These are phyloP conservation scores for Papiliotrema nemorosa DNA, from an alignment of 1,284 basidiomycete genomes.

Conservation along the genomic window DNA sequence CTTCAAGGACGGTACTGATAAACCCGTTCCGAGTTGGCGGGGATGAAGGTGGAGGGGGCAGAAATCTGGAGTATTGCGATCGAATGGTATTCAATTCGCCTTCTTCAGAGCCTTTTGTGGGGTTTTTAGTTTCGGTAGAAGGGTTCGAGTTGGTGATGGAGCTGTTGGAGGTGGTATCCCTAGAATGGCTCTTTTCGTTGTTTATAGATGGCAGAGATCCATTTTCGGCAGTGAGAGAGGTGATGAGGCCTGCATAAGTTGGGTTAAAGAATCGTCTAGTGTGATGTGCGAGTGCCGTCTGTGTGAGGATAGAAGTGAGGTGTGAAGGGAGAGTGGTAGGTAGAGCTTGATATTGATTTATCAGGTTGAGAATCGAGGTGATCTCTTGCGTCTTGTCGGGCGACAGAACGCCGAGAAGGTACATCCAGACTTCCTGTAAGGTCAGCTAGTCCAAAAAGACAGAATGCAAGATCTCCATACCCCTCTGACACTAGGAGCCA, in stretches of 20 bases:
- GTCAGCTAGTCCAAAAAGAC: too few relatives aligned
- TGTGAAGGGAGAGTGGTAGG: constrained; percentile 29
- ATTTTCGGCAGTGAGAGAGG: constrained; percentile 37
- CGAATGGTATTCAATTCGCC: constrained; percentile 16
- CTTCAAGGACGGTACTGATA: constrained; percentile 37
- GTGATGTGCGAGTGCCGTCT: constrained; percentile 41
- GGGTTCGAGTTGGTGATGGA: background rate
- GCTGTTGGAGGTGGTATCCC: background rate
- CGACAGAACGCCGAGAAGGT: constrained; percentile 44
- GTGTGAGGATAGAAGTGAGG: constrained; percentile 29
- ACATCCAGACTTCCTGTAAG: constrained; percentile 47
- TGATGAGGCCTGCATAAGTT: constrained; percentile 46
- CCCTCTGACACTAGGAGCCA: constrained; percentile 40
- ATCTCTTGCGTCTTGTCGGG: constrained; percentile 46
- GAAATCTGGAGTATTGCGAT: constrained; percentile 26
- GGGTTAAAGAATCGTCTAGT: constrained; percentile 43
- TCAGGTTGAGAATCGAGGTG: constrained; percentile 34
- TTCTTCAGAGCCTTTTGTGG: background rate
- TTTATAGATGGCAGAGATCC: background rate
- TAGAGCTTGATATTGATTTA: constrained; percentile 29
- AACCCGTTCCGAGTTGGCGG: constrained; percentile 37
- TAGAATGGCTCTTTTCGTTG: background rate
- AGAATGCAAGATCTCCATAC: constrained; percentile 15
- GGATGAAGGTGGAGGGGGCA: constrained; percentile 36
- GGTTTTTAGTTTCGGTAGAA: background rate